Conservation (phyloP, 2,329 filamentous ascomycete genomes). For the Claviceps humidiphila region DNA sequence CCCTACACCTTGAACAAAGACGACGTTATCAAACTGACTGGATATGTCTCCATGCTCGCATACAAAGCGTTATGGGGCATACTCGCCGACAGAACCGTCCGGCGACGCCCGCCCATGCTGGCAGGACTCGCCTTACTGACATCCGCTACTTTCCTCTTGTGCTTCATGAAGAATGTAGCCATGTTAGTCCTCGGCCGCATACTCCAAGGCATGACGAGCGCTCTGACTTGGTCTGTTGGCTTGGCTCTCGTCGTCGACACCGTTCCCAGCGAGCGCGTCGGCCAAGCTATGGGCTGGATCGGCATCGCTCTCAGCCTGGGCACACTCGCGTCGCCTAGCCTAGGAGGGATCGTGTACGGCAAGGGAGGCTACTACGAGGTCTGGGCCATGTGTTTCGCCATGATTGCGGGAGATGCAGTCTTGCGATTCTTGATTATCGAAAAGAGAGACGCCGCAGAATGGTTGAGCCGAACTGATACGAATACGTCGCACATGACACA, state of each 20-base stretch:
- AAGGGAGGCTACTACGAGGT: conserved; percentile 21
- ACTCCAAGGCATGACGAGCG: conserved; percentile 20
- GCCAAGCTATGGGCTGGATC: conserved; percentile 21
- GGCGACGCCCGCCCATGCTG: conserved; percentile 21
- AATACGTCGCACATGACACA: not conserved
- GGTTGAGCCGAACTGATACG: conserved; percentile 7
- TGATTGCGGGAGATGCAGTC: conserved; percentile 19
- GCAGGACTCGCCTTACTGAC: conserved; percentile 17
- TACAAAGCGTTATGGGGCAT: conserved; percentile 25
- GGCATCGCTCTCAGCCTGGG: conserved; percentile 20
- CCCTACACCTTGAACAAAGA: not conserved
- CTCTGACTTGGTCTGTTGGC: conserved; percentile 24
- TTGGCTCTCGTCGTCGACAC: conserved; percentile 23
- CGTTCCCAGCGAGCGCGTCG: conserved; percentile 18
- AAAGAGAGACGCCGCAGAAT: conserved; percentile 18
- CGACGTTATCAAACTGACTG: not conserved
- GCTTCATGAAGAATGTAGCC: conserved; percentile 16
- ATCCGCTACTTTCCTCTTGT: conserved; percentile 19
- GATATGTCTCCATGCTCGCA: no score
- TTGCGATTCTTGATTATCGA: conserved; percentile 21
- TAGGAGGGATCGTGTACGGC: conserved; percentile 21
- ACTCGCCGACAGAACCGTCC: conserved; percentile 20
- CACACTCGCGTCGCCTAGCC: conserved; percentile 18
- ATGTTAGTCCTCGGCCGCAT: conserved; percentile 20
- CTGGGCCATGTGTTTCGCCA: conserved; percentile 23